A percentile compares a stretch with the other conserved stretches of the same genome.
Evolutionary conservation across 768 basidiomycete genomes (phyloP).

Genomic region (Mycena vitilis): DNA sequence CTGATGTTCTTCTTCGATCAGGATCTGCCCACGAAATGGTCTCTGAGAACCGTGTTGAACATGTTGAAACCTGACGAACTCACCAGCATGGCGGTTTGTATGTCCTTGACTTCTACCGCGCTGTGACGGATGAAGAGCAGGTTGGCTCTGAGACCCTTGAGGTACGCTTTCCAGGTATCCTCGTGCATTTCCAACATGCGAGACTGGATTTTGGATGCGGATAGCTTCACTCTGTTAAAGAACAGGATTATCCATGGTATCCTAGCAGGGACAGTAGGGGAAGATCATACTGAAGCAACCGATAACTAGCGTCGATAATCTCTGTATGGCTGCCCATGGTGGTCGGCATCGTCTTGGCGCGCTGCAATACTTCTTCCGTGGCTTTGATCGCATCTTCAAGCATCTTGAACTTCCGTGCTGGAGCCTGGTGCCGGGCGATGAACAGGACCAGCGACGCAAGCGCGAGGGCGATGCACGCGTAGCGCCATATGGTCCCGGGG

Average conservation of each 20-base stretch:
- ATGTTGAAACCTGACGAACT: neutral
- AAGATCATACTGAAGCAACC: slow-evolving; percentile 14
- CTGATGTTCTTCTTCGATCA: neutral
- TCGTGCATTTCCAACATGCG: neutral
- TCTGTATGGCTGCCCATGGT: neutral
- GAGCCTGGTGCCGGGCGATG: neutral
- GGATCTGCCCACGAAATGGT: neutral
- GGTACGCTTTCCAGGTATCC: neutral
- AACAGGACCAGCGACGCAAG: neutral
- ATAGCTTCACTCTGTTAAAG: neutral
- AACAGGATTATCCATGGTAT: too few species aligned
- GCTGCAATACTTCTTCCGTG: neutral
- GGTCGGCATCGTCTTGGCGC: neutral
- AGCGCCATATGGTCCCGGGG: neutral
- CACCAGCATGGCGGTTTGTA: slow-evolving; percentile 7
- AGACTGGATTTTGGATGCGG: slow-evolving; percentile 3
- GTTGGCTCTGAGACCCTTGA: neutral
- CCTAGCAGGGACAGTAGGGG: too few species aligned
- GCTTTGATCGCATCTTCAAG: neutral
- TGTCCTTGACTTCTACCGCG: neutral
- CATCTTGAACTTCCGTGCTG: neutral
- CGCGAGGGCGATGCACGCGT: neutral
- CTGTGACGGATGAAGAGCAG: neutral
- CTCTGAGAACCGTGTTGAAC: neutral
- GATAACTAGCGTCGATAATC: too few species aligned